Conservation (phyloP, 805 yeast species). For the Candida stauntonica region DNA sequence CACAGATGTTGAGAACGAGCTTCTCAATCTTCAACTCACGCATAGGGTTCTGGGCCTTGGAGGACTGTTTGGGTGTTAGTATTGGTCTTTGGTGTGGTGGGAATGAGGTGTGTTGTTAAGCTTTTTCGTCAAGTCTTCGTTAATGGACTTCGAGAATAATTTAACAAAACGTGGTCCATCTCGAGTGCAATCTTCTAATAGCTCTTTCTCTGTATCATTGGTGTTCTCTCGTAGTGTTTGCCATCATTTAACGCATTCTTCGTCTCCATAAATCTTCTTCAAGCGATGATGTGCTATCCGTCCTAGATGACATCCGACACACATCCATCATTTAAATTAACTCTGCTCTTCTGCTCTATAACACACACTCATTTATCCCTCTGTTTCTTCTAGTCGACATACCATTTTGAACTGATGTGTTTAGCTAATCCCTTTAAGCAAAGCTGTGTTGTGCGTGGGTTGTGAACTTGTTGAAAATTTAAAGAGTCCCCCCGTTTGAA, state of each 20-base stretch:
- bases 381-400: conserved; percentile 10
- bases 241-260: too few species aligned
- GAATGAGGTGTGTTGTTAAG: not conserved
- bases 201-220: too few species aligned
- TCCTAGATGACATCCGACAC: too few species aligned
- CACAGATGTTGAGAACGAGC: conserved; percentile 99
- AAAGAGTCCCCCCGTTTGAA: conserved; percentile 14
- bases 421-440: conserved; percentile 6
- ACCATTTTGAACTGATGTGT: conserved; percentile 25
- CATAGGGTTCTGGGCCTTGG: conserved; percentile 86
- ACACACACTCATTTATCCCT: not conserved
- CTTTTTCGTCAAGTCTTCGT: too few species aligned
- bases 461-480: conserved; percentile 11
- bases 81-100: conserved; percentile 1
- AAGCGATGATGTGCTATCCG: too few species aligned
- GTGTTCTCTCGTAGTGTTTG: too few species aligned
- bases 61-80: conserved; percentile 33
- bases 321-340: too few species aligned
- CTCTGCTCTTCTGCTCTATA: too few species aligned
- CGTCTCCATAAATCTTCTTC: too few species aligned
- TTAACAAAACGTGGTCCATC: too few species aligned
- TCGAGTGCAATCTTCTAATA: too few species aligned
- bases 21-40: conserved; percentile 99
- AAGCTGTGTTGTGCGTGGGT: conserved; percentile 5
- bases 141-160: too few species aligned